Evolutionary conservation across 106 monocot genomes (phyloP).

Genomic region (Allium cepa): DNA sequence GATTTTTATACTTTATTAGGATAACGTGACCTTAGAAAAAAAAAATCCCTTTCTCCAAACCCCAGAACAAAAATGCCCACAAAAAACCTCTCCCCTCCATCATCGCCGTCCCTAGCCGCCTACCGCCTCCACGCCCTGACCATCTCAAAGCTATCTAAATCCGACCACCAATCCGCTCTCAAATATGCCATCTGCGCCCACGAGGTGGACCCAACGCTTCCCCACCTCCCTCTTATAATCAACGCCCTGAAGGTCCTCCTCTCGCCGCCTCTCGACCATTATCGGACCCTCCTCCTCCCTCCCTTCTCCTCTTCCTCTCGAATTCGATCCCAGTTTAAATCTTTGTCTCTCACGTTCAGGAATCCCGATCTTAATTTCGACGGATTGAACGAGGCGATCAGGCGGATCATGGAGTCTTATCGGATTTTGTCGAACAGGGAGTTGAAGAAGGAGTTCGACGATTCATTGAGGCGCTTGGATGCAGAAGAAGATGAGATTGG

Average conservation of each 20-base stretch:
- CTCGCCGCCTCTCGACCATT: conserved; percentile 42
- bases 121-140: conserved; percentile 45
- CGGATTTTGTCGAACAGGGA: conserved; percentile 44
- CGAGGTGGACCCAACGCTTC: conserved; percentile 31
- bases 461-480: conserved; percentile 13
- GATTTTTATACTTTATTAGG: too few species aligned
- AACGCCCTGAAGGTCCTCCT: conserved; percentile 54
- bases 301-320: conserved; percentile 33
- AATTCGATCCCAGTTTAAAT: conserved; percentile 44
- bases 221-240: conserved; percentile 25
- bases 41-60: too few species aligned
- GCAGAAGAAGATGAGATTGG: background rate
- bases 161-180: conserved; percentile 46
- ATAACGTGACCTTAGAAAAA: too few species aligned
- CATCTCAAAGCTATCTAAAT: conserved; percentile 25
- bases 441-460: conserved; percentile 35
- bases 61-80: too few species aligned
- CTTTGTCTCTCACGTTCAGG: conserved; percentile 51
- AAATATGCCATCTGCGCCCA: conserved; percentile 68
- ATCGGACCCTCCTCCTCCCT: conserved; percentile 38
- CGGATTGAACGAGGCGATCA: conserved; percentile 51
- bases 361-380: conserved; percentile 12
- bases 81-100: too few species aligned
- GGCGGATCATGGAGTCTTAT: conserved; percentile 52
- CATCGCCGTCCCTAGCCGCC: background rate